Base-by-base conservation (phyloP, 139 green algal species). In the Diplosphaera chodatii region DNA sequence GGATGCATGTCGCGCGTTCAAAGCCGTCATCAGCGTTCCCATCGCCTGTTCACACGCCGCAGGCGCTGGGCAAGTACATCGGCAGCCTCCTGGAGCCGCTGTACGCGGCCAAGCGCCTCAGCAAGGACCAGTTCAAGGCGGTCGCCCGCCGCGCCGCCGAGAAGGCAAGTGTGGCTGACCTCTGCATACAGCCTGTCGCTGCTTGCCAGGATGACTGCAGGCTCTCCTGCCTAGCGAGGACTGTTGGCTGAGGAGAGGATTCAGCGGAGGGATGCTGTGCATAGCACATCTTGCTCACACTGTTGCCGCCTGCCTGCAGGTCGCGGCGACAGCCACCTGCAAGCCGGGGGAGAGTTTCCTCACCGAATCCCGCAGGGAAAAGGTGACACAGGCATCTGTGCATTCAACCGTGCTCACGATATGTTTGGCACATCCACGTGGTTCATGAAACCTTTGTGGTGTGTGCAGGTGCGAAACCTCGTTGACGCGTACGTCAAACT, bases 81-180 rank as follows among this genome's bases (percentile, higher is more conserved):
- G 67, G 67, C 15, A 28, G 59, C 6, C 4, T 76, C 21, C 72
- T 90, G 34, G 71, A 76, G 56, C 69, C 71, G 1, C 64, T 69
- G 18, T 88, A 77, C 69, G 41, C 67, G 29, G n/a, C 63, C 3
- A 77, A 80, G 63, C 10, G 33, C 23, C 74, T 90, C 29, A 70
- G 69, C 55, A 84, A 77, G 55, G 84, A 90, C 37, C 64, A 79
- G 23, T 88, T 70, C 78, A 90, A 90, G 67, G 77, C 72, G 66
- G 67, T 79, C 62, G 40, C 31, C 30, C 40, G 37, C 22, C 69
- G 69, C n/a, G 63, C 77, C 25, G 59, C 74, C 34, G 66, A 77
- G 5, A 85, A 80, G 55, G 72, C 75, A 32, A 27, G 41, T n/a
- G n/a, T n/a, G n/a, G n/a, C n/a, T n/a, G n/a, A n/a, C n/a, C n/a